Conservation (phyloP, 2,329 filamentous ascomycete species). For the Fusarium pseudocircinatum region DNA sequence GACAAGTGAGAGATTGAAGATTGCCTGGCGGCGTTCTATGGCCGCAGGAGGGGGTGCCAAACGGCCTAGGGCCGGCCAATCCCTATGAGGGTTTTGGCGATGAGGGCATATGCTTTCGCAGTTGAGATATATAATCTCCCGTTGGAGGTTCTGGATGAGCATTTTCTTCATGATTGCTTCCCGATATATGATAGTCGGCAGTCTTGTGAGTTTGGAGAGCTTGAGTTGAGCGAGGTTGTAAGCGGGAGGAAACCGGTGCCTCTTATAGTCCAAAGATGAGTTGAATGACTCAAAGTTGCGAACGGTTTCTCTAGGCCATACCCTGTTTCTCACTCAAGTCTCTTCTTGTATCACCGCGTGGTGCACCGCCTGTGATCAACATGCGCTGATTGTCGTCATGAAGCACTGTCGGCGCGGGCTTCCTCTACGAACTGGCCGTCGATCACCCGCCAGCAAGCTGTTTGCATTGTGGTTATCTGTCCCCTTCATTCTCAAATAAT, state of each 20-base stretch:
- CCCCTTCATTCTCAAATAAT: not conserved
- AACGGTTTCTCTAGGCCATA: not conserved
- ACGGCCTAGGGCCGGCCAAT: not conserved
- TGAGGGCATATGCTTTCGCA: not conserved
- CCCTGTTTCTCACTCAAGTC: not conserved
- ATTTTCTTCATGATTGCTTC: not conserved
- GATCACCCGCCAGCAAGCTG: fast-evolving
- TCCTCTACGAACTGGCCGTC: not conserved
- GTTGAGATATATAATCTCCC: not conserved
- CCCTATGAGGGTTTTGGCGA: not conserved
- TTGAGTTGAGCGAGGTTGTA: not conserved
- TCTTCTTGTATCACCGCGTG: not conserved
- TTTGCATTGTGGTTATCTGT: not conserved
- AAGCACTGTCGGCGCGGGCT: not conserved
- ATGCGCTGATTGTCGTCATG: not conserved
- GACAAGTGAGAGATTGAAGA: not conserved
- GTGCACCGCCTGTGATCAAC: too few species aligned
- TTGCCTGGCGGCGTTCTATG: not conserved
- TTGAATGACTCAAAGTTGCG: not conserved
- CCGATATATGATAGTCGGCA: fast-evolving
- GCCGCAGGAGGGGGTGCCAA: not conserved
- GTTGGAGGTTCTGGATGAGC: not conserved
- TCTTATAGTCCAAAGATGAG: not conserved
- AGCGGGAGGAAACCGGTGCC: not conserved
- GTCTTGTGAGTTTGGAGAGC: too few species aligned